Percentiles rank a stretch among this genome's conserved stretches.
Conservation (phyloP, 2,329 filamentous ascomycete species). For the Rhynchosporium secalis region DNA sequence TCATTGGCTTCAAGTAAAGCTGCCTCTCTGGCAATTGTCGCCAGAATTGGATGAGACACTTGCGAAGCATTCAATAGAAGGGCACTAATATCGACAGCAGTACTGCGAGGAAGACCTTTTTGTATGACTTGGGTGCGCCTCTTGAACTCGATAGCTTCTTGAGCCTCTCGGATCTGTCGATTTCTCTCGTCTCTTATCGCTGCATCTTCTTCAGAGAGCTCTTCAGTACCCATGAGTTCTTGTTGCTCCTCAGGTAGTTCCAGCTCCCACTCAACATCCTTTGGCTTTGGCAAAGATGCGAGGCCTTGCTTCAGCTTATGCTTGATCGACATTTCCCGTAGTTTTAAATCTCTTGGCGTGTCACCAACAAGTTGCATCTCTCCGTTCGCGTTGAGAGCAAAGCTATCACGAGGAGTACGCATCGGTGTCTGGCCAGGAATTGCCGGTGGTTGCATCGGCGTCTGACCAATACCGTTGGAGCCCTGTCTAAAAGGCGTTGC, state of each 20-base stretch:
- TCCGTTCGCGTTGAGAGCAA: conserved; percentile 73
- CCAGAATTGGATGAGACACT: conserved; percentile 63
- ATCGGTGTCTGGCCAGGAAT: conserved; percentile 78
- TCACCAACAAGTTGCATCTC: conserved; percentile 67
- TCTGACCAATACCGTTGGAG: conserved; percentile 64
- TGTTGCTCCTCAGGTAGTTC: conserved; percentile 82
- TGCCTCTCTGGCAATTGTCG: conserved; percentile 73
- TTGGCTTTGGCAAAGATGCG: conserved; percentile 85
- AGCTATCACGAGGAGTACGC: conserved; percentile 83
- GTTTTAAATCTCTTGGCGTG: conserved; percentile 74
- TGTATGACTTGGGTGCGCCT: conserved; percentile 92
- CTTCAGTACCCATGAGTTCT: conserved; percentile 53
- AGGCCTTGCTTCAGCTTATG: conserved; percentile 71
- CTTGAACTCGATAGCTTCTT: conserved; percentile 70
- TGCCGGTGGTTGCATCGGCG: conserved; percentile 57
- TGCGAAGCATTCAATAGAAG: conserved; percentile 64
- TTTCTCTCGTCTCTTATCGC: conserved; percentile 81
- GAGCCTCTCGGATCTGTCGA: conserved; percentile 69
- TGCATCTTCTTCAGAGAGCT: conserved; percentile 57
- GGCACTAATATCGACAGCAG: conserved; percentile 66
- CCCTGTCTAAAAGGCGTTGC: conserved; percentile 79
- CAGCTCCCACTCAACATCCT: conserved; percentile 91
- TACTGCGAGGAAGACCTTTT: conserved; percentile 75
- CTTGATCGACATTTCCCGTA: conserved; percentile 68
- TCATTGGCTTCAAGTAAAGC: conserved; percentile 81